Conservation (phyloP, 2,329 filamentous ascomycete genomes). For the Whalleya microplaca region DNA sequence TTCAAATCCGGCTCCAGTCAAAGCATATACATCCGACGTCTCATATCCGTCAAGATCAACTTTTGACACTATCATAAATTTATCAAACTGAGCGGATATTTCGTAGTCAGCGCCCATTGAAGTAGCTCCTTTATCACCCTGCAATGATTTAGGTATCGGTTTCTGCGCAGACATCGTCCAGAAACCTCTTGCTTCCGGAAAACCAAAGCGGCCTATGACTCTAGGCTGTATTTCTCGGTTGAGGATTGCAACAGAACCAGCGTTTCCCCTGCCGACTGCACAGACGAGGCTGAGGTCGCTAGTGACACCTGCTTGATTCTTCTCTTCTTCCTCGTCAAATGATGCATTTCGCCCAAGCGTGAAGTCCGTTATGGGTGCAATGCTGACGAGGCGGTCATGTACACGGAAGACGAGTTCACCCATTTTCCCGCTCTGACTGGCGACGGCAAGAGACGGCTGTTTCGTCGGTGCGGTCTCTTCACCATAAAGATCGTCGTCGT, state of each 20-base stretch:
- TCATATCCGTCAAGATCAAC: conserved; percentile 70
- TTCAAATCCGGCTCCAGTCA: conserved; percentile 75
- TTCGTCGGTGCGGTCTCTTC: conserved; percentile 52
- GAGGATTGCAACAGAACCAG: conserved; percentile 74
- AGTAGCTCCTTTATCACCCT: conserved; percentile 53
- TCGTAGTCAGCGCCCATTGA: conserved; percentile 60
- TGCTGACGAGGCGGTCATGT: conserved; percentile 75
- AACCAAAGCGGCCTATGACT: conserved; percentile 69
- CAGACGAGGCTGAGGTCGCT: conserved; percentile 64
- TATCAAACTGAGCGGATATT: conserved; percentile 67
- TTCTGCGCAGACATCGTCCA: conserved; percentile 81
- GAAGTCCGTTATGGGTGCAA: conserved; percentile 79
- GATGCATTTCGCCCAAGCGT: conserved; percentile 64
- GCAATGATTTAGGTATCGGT: conserved; percentile 63
- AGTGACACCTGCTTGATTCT: conserved; percentile 50
- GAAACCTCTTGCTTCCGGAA: conserved; percentile 73
- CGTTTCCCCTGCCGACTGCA: conserved; percentile 65
- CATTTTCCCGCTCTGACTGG: conserved; percentile 49
- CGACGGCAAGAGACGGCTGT: conserved; percentile 41
- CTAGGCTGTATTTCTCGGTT: conserved; percentile 78
- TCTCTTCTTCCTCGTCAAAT: conserved; percentile 49
- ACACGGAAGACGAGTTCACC: conserved; percentile 74
- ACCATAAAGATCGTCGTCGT: conserved; percentile 66
- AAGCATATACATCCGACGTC: conserved; percentile 75
- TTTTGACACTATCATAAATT: conserved; percentile 83